Percentiles rank a stretch among this genome's conserved stretches.
Evolutionary conservation across 2,329 filamentous ascomycete genomes (phyloP).

Genomic region (Epichloe gansuensis): DNA sequence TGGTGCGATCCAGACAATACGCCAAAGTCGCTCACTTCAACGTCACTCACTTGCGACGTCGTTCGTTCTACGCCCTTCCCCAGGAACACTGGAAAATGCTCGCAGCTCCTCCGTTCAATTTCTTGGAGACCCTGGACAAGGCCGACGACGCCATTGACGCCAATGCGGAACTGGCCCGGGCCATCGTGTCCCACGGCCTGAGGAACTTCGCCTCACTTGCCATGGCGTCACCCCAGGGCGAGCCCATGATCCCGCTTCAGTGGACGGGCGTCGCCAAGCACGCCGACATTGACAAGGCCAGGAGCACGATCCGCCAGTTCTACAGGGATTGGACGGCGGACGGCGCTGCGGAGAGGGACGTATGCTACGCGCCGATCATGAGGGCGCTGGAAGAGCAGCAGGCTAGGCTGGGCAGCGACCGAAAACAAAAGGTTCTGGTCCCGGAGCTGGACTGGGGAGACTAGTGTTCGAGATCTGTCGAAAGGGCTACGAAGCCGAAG

Average conservation of each 20-base stretch:
- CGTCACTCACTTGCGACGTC: conserved; percentile 78
- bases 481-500: conserved; percentile 63
- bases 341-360: conserved; percentile 60
- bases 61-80: conserved; percentile 86
- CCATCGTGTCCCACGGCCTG: conserved; percentile 61
- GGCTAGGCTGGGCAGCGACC: conserved; percentile 15
- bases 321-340: conserved; percentile 89
- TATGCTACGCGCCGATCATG: conserved; percentile 66
- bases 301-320: conserved; percentile 85
- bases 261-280: conserved; percentile 63
- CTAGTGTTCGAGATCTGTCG: conserved; percentile 78
- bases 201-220: conserved; percentile 49
- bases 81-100: conserved; percentile 74
- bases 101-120: conserved; percentile 67
- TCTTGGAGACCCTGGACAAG: conserved; percentile 63
- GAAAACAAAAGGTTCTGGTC: conserved; percentile 57
- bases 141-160: conserved; percentile 81
- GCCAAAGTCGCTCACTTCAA: conserved; percentile 77
- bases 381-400: conserved; percentile 45
- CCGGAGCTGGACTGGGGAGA: conserved; percentile 84
- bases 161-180: conserved; percentile 73
- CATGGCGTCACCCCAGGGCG: conserved; percentile 23
- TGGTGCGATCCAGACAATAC: conserved; percentile 54
- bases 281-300: conserved; percentile 76
- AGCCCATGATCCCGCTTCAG: conserved; percentile 39